Conservation (phyloP, 495 filamentous ascomycete genomes). For the Trichoderma parareesei region DNA sequence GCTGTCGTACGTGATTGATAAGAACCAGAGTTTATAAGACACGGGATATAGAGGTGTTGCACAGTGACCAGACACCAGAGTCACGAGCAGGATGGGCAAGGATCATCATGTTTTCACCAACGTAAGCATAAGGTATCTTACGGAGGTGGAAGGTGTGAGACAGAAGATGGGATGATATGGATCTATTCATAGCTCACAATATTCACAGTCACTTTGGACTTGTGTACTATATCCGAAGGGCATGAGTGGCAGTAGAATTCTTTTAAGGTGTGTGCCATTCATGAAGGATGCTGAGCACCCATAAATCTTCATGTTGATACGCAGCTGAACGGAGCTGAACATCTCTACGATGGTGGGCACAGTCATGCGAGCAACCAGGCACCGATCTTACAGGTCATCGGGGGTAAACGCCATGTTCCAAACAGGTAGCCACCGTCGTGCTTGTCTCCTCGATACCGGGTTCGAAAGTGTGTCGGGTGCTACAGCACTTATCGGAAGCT, state of each 20-base stretch:
- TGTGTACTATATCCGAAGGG: no score
- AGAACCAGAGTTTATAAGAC: background rate
- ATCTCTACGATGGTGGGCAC: background rate
- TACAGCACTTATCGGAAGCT: no score
- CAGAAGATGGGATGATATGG: no score
- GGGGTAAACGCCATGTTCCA: no score
- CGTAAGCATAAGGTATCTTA: no score
- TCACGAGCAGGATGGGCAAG: background rate
- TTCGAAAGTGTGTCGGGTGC: no score
- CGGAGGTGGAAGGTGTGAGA: no score
- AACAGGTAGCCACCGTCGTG: background rate
- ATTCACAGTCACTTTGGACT: no score
- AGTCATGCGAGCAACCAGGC: background rate
- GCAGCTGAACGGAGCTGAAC: background rate
- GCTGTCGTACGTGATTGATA: background rate
- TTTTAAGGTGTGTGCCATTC: no score
- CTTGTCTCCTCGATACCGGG: background rate
- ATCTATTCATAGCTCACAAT: no score
- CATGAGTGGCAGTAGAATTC: no score
- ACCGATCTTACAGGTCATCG: background rate
- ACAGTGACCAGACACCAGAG: no score
- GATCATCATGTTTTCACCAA: background rate
- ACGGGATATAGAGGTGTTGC: background rate
- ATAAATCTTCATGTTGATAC: background rate
- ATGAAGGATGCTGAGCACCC: background rate